Evolutionary conservation across 306 rosid species (phyloP).

Genomic region (Dryas drummondii): DNA sequence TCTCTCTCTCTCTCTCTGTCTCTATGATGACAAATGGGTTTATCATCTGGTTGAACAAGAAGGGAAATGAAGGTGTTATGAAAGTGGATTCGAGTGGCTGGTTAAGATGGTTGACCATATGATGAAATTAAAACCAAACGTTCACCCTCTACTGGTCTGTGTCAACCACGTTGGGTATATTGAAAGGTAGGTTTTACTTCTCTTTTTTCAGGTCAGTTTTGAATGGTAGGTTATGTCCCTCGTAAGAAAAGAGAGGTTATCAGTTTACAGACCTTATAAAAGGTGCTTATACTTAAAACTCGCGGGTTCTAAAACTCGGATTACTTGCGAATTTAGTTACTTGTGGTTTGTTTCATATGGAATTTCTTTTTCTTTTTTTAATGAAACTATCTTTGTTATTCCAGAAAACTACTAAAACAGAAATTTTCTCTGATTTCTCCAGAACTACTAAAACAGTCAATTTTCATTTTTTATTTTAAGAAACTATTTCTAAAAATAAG

Average conservation of each 20-base stretch:
- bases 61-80: background rate
- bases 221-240: slow-evolving; percentile 20
- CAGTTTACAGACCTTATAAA: background rate
- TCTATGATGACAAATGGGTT: background rate
- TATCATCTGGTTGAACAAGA: background rate
- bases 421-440: too few relatives aligned
- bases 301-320: background rate
- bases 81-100: background rate
- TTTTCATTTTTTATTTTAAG: too few relatives aligned
- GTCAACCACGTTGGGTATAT: background rate
- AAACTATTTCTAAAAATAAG: too few relatives aligned
- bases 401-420: too few relatives aligned
- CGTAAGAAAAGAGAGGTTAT: background rate
- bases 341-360: too few relatives aligned
- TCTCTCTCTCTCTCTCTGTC: background rate
- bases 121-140: background rate
- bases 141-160: background rate
- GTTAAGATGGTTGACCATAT: background rate
- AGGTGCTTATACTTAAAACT: background rate
- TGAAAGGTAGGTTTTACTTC: slow-evolving; percentile 26
- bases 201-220: background rate
- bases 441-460: too few relatives aligned
- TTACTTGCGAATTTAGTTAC: background rate
- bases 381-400: too few relatives aligned
- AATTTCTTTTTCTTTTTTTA: too few relatives aligned